Evolutionary conservation across 129 eudicot species (phyloP).

Genomic region (Helianthus tuberosus): DNA sequence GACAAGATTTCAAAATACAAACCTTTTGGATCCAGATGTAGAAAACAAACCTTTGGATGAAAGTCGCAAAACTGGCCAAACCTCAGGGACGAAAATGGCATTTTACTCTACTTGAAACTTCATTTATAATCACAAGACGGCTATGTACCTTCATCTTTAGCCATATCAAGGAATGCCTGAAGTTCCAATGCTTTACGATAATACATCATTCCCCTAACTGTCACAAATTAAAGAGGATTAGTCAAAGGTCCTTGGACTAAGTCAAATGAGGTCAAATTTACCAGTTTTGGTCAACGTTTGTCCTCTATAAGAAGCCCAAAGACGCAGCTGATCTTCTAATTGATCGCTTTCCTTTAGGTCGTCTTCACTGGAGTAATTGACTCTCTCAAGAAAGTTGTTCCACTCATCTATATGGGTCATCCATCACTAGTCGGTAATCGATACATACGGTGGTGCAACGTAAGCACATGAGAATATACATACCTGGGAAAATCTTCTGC

Average conservation of each 20-base stretch:
- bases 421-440: conserved; percentile 4
- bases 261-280: conserved; percentile 24
- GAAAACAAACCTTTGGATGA: no score
- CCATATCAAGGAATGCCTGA: conserved; percentile 99
- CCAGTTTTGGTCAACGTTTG: conserved; percentile 94
- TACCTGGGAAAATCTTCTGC: conserved; percentile 95
- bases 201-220: conserved; percentile 98
- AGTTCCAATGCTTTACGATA: conserved; percentile 94
- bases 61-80: no score
- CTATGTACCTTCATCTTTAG: conserved; percentile 77
- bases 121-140: conserved; percentile 5
- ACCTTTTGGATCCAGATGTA: no score
- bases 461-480: conserved; percentile 28
- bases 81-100: no score
- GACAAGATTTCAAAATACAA: no score
- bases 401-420: conserved; percentile 71
- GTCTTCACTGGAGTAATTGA: conserved; percentile 54
- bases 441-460: background rate
- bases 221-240: conserved; percentile 23
- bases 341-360: conserved; percentile 61
- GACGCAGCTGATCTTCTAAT: conserved; percentile 73
- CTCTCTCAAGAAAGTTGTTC: conserved; percentile 86
- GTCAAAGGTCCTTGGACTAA: background rate
- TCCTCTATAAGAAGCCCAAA: conserved; percentile 94
- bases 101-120: background rate